Base-by-base conservation (phyloP, 306 rosid genomes). In the Vigna angularis region DNA sequence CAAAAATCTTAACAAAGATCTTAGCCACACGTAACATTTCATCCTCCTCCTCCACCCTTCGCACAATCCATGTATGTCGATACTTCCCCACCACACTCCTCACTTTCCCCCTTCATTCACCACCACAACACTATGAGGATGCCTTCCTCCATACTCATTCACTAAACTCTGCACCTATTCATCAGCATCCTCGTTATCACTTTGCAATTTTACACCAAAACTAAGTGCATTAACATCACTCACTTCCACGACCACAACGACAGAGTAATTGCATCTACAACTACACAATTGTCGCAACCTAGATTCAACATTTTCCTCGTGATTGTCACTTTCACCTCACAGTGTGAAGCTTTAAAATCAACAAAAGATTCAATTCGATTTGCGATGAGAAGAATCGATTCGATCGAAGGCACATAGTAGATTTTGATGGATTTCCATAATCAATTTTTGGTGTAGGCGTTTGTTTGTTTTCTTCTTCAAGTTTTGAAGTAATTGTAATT, bases 351-450 rank as follows among this genome's bases (percentile, higher is more conserved):
- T 59, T 72, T 65, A 49, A 85, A 85, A 77, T 85, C 83, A 79
- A 92, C 36, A 87, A 66, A 0, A 94, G 90, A 15, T 6, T 69
- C 3, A 93, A 89, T 42, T 91, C 90, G 6, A 88, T 81, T 81
- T 81, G 86, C 40, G 86, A 83, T 1, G 98, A 91, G 74, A 95
- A 87, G 0, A 75, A 2, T 95, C 94, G 47, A 95, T 87, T 40
- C 83, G 90, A 13, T 82, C 77, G 72, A 95, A 95, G 96, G 89
- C 1, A 96, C 89, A n/a, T 93, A 92, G 84, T 92, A 90, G 70
- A 95, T 95, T 86, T 95, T 97, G 3, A 95, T 94, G 52, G 98
- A 88, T 82, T 89, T 95, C 93, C 93, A 92, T n/a, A 95, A 75
- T 89, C 95, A 13, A 82, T 69, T 24, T 70, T 44, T 22, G 79